A percentile compares a stretch with the other conserved stretches of the same genome.
Conservation (phyloP, 805 yeast species). For the Wickerhamomyces canadensis region DNA sequence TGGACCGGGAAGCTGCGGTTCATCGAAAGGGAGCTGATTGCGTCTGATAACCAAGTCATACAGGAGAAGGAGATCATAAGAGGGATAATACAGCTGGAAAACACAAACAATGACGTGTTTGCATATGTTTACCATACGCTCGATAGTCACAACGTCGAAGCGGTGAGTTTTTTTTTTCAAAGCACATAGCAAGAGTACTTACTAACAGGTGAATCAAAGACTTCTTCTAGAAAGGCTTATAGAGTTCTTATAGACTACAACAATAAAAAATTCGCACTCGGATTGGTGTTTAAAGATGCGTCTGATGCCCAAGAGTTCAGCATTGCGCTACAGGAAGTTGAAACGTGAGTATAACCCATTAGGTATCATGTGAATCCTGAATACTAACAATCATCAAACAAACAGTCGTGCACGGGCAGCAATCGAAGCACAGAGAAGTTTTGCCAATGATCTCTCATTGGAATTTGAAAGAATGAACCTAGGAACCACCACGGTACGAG, state of each 20-base stretch:
- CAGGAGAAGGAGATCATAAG: neutral
- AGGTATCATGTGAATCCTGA: no score
- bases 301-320: conserved; percentile 31
- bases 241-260: conserved; percentile 30
- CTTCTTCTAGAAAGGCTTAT: conserved; percentile 24
- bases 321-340: conserved; percentile 30
- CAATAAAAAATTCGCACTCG: conserved; percentile 32
- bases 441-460: conserved; percentile 1
- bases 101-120: conserved; percentile 25
- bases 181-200: no score
- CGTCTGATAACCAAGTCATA: neutral
- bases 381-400: no score
- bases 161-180: no score
- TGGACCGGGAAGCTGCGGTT: conserved; percentile 31
- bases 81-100: conserved; percentile 9
- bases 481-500: neutral
- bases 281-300: conserved; percentile 33
- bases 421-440: neutral
- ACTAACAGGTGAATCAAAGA: conserved; percentile 2
- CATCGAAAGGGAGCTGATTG: conserved; percentile 16
- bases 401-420: conserved; percentile 3
- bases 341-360: conserved; percentile 14
- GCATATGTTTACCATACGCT: conserved; percentile 30
- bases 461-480: neutral
- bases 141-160: conserved; percentile 26